Evolutionary conservation across 2,329 filamentous ascomycete genomes (phyloP).

Genomic region (Verticillium dahliae): DNA sequence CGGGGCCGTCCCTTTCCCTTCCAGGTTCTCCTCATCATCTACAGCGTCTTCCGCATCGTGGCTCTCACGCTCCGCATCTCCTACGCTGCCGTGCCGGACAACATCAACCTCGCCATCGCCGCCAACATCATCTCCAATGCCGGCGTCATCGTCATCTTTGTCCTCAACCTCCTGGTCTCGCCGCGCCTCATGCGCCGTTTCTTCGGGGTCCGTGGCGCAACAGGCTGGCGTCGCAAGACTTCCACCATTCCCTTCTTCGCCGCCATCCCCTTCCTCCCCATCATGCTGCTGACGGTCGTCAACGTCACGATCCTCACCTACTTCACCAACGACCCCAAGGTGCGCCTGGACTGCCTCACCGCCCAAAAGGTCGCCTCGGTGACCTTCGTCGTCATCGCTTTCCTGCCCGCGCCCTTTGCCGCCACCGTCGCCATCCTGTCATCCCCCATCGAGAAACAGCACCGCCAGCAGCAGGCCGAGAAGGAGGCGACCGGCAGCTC

Average conservation of each 20-base stretch:
- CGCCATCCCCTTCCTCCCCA: slow-evolving; percentile 54
- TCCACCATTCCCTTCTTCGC: slow-evolving; percentile 58
- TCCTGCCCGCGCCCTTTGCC: not conserved
- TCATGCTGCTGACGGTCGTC: slow-evolving; percentile 43
- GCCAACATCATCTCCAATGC: slow-evolving; percentile 66
- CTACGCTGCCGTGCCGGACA: slow-evolving; percentile 38
- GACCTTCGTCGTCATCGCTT: slow-evolving; percentile 1
- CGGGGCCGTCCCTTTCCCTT: slow-evolving; percentile 53
- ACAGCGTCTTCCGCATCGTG: slow-evolving; percentile 47
- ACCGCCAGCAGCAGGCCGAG: slow-evolving; percentile 41
- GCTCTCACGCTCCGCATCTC: slow-evolving; percentile 46
- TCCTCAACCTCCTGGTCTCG: slow-evolving; percentile 71
- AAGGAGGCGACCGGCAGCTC: no score
- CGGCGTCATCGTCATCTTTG: slow-evolving; percentile 68
- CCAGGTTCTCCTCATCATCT: slow-evolving; percentile 50
- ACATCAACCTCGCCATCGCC: slow-evolving; percentile 43
- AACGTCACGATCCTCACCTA: slow-evolving; percentile 1
- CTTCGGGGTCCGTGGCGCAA: slow-evolving; percentile 26
- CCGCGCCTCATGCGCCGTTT: slow-evolving; percentile 69
- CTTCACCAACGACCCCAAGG: slow-evolving; percentile 3
- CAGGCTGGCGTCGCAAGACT: slow-evolving; percentile 58
- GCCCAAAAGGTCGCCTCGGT: slow-evolving; percentile 1
- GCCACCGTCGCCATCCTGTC: slow-evolving; percentile 41
- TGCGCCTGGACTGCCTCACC: slow-evolving; percentile 1
- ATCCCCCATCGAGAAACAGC: slow-evolving; percentile 45